phyloP scores from a whole-genome alignment of 306 rosid species.

The Prunus davidiana region DNA sequence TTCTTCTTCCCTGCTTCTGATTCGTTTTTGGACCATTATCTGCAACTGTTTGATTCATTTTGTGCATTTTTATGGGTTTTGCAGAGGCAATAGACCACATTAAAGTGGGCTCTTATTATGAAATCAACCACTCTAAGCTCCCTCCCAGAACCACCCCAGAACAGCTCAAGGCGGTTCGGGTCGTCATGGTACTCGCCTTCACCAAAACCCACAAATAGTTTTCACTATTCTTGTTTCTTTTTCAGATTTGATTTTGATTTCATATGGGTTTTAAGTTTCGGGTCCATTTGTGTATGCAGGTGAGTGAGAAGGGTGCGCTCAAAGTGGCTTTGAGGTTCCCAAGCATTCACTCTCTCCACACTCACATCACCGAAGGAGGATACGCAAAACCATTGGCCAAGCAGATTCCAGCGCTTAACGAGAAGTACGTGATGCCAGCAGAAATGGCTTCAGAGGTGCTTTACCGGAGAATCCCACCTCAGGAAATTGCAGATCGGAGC shows the following conservation, averaged over 20 bases:
- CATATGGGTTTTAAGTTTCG: not conserved
- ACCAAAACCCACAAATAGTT: not conserved
- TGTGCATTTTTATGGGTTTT: not conserved
- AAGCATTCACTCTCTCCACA: constrained; percentile 57
- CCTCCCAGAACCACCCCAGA: constrained; percentile 39
- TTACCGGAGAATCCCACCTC: constrained; percentile 39
- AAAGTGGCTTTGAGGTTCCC: constrained; percentile 67
- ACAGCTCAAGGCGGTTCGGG: constrained; percentile 50
- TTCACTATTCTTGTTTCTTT: not conserved
- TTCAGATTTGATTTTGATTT: not conserved
- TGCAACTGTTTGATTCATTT: not conserved
- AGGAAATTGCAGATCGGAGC: constrained; percentile 41
- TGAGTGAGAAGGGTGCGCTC: constrained; percentile 41
- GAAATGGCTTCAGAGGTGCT: constrained; percentile 51
- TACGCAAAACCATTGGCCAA: constrained; percentile 33
- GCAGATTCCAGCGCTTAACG: constrained; percentile 61
- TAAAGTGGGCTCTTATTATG: constrained; percentile 60
- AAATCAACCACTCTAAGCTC: constrained; percentile 64
- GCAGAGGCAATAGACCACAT: constrained; percentile 47
- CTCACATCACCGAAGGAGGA: constrained; percentile 39
- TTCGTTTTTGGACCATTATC: not conserved
- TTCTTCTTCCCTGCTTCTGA: not conserved
- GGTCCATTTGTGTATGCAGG: constrained; percentile 34
- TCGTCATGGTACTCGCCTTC: constrained; percentile 57
- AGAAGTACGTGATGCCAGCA: constrained; percentile 52